These are phyloP conservation scores for Ophiostoma piceae DNA, from an alignment of 2,329 filamentous ascomycete genomes.

Conservation along the genomic window DNA sequence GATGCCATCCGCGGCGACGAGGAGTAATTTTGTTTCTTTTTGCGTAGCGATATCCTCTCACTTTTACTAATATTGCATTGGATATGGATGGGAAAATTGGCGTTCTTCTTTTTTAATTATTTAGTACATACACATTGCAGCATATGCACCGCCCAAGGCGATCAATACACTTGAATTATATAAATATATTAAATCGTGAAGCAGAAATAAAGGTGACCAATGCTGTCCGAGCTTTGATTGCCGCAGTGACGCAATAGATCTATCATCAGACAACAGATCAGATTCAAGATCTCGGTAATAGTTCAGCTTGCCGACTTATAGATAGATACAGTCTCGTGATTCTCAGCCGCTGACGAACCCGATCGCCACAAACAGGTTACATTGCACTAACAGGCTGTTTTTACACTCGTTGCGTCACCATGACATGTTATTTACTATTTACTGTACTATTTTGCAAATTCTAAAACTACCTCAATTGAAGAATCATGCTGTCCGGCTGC, in stretches of 20 bases:
- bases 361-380: neutral
- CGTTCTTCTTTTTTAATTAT: neutral
- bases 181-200: too few relatives aligned
- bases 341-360: neutral
- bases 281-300: neutral
- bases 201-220: neutral
- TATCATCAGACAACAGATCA: neutral
- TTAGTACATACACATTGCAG: too few relatives aligned
- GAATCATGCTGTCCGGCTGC: conserved; percentile 79
- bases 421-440: neutral
- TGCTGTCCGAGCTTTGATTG: neutral
- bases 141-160: neutral
- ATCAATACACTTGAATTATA: neutral
- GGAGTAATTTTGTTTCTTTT: neutral
- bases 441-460: too few relatives aligned
- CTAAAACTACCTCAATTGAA: conserved; percentile 60
- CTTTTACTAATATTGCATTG: conserved; percentile 7
- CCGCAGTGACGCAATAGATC: conserved; percentile 1
- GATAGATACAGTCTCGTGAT: neutral
- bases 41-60: neutral
- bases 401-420: neutral
- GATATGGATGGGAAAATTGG: conserved; percentile 13
- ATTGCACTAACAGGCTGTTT: neutral
- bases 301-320: too few relatives aligned
- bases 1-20: conserved; percentile 29